Base-by-base conservation (phyloP, 768 basidiomycete genomes). In the Phaeolepiota aurea region DNA sequence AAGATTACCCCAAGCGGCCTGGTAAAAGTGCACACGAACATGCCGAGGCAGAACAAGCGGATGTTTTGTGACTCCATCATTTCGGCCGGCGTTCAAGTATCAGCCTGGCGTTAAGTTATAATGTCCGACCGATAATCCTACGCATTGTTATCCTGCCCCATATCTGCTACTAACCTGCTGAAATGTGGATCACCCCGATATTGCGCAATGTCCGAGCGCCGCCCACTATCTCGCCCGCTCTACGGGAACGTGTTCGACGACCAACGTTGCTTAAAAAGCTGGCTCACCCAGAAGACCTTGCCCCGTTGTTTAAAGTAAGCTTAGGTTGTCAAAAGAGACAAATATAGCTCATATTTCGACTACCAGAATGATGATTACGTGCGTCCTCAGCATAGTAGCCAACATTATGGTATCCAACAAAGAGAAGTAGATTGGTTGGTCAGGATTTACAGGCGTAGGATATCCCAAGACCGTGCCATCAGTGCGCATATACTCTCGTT, bases 381-480 rank as follows among this genome's bases (percentile, higher is more conserved):
- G 34, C 14, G 66, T 55, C 15, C 11, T 14, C n/a, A n/a, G n/a
- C n/a, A n/a, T n/a, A n/a, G n/a, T n/a, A n/a, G n/a, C n/a, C n/a
- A n/a, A n/a, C n/a, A n/a, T n/a, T n/a, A n/a, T n/a, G n/a, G n/a
- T n/a, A n/a, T n/a, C n/a, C n/a, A n/a, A n/a, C n/a, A n/a, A 12
- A 20, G 40, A 25, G 18, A 5, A 14, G 22, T 52, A 72, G 69
- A 71, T 72, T 45, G 71, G 69, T 22, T 72, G 68, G 66, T 69
- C 68, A 28, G 71, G 69, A 3, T 72, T 71, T 47, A 72, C 69
- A 15, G 71, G 71, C 16, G 71, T 72, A 7, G 71, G 71, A 11
- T 72, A 72, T 46, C 71, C 71, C 18, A 71, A 72, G 45, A 54
- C 52, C 3, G 60, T 68, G 18, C 71, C 69, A 13, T 63, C 66